Evolutionary conservation across 352 stramenopile species (phyloP).

Genomic region (Phytophthora aleatoria): DNA sequence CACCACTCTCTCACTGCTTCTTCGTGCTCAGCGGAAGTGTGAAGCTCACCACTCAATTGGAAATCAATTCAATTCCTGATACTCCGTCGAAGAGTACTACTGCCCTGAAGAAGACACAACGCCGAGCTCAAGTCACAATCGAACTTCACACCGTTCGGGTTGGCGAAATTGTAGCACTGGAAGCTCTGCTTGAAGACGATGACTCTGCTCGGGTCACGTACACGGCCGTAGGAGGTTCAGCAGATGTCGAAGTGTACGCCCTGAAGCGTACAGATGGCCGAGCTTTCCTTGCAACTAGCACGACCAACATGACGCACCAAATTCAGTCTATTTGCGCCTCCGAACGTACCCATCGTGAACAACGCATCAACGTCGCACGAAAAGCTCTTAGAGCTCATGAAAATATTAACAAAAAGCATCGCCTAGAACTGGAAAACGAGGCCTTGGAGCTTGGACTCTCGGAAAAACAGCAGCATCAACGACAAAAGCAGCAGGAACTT

Average conservation of each 20-base stretch:
- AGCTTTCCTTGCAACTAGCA: constrained; percentile 17
- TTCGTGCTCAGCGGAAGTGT: constrained; percentile 48
- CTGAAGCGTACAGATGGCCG: constrained; percentile 32
- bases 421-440: constrained; percentile 21
- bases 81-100: constrained; percentile 2
- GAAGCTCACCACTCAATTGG: constrained; percentile 38
- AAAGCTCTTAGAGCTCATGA: constrained; percentile 19
- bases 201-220: constrained; percentile 25
- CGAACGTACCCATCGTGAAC: constrained; percentile 19
- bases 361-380: constrained; percentile 23
- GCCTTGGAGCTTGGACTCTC: constrained; percentile 29
- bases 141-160: constrained; percentile 39
- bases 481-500: constrained; percentile 26
- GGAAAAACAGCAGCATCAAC: constrained; percentile 23
- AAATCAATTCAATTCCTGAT: constrained; percentile 5
- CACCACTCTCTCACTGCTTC: constrained; percentile 31
- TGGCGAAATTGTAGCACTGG: constrained; percentile 44
- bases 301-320: constrained; percentile 12
- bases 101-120: constrained; percentile 29
- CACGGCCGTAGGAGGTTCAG: constrained; percentile 34
- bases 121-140: constrained; percentile 33
- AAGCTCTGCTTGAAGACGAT: constrained; percentile 37
- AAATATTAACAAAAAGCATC: constrained; percentile 14
- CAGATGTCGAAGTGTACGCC: constrained; percentile 50
- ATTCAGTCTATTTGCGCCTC: constrained; percentile 14